Conservation (phyloP, 345 rosid species). For the Brassica nigra region DNA sequence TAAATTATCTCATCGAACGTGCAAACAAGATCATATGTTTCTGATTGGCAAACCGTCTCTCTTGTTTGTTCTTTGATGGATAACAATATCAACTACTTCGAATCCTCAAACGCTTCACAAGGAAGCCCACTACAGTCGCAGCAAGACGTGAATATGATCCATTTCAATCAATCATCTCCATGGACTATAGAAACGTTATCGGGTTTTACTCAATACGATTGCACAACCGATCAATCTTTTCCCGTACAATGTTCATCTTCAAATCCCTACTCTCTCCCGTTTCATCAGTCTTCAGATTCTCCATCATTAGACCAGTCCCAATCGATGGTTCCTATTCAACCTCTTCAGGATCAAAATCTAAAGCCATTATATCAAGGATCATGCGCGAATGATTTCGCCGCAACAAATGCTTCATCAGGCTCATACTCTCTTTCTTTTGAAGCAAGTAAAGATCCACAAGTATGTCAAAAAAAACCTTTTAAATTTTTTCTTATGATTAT, state of each 20-base stretch:
- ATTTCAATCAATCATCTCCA: constrained; percentile 37
- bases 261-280: constrained; percentile 28
- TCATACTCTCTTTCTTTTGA: constrained; percentile 45
- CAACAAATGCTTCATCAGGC: constrained; percentile 23
- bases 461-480: constrained; percentile 18
- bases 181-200: constrained; percentile 30
- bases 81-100: constrained; percentile 37
- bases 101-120: constrained; percentile 31
- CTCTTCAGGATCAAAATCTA: constrained; percentile 14
- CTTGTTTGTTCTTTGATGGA: constrained; percentile 20
- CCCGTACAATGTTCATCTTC: constrained; percentile 41
- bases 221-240: constrained; percentile 20
- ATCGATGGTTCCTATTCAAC: constrained; percentile 23
- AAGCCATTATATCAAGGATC: constrained; percentile 21
- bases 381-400: neutral
- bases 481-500: neutral
- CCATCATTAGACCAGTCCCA: constrained; percentile 14
- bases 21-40: constrained; percentile 34
- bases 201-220: constrained; percentile 25
- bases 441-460: constrained; percentile 55
- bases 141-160: constrained; percentile 36
- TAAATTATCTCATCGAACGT: constrained; percentile 22
- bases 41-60: constrained; percentile 21
- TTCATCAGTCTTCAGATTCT: constrained; percentile 27
- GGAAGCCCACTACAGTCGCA: constrained; percentile 31